Base-by-base conservation (phyloP, 83 land plant genomes). In the Diphasiastrum complanatum region DNA sequence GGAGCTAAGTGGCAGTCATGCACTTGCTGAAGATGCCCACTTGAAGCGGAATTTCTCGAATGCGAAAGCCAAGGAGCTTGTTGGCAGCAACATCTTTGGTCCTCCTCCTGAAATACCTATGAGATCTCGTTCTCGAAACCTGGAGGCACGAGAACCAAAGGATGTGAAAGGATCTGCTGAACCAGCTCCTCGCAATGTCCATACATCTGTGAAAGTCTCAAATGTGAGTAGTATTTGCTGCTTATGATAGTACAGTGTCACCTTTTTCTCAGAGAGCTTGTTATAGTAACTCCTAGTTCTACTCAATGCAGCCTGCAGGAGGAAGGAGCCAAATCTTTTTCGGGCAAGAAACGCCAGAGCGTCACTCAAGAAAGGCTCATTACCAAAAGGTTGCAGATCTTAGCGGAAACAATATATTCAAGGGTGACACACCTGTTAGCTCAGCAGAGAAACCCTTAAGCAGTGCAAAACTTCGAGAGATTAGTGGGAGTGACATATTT, bases 61-160 rank as follows among this genome's bases (percentile, higher is more conserved):
- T 68, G 86, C 87, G 4, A 86, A 86, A 59, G 52, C 56, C 51
- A 83, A 75, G 45, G 91, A 86, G 65, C 70, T 86, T 1, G 85
- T 74, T 52, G 91, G 91, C 5, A 78, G 81, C 52, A 79, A 80
- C 60, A 86, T 86, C 32, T 86, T 83, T 71, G 78, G 68, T 4
- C 82, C 84, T 31, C 84, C 91, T 49, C 59, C 59, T 26, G 91
- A 82, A 31, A 45, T 69, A 20, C 58, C 45, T 5, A 75, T 84
- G 23, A 76, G 78, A 53, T 58, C 72, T 16, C 36, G 75, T 26
- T 25, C 23, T 27, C 68, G 70, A 22, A 51, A 29, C 20, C 65
- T 68, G 35, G 79, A 76, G n/a, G n/a, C n/a, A n/a, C n/a, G n/a
- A 32, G 59, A 55, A 35, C 59, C 59, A 20, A 55, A 55, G 59